Evolutionary conservation across 2,329 filamentous ascomycete species (phyloP), one percentile per base, ranked within the genome.

Genomic region (Fusarium floridanum): DNA sequence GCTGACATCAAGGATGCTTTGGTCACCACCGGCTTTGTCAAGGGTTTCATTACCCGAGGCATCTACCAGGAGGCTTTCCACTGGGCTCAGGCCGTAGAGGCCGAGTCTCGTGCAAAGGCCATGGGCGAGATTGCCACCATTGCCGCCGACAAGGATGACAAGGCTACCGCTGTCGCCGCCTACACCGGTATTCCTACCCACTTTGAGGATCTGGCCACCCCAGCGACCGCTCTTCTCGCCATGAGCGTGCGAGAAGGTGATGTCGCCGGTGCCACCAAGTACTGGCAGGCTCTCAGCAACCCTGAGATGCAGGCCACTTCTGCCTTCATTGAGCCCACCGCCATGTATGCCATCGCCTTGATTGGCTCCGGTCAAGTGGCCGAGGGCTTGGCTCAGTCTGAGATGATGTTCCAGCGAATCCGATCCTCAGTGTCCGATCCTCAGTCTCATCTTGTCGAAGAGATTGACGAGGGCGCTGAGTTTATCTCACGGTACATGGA

Each of bases 321-420:
- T 64, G 86, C 91, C 36, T 92, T 97, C 82, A 93, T 98, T 72
- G 95, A 98, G 84, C 94, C 95, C 27, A 93, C 95, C 14, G 91
- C 94, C 67, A 98, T 98, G 95, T 98, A 96, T 79, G 91, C 94
- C 16, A 91, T 97, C 67, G 94, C 95, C 57, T 87, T 98, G 82
- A 93, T 98, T 80, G 93, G 94, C 64, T 94, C 94, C 72, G 95
- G 95, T 48, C 92, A 95, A 79, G 90, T 95, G 59, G 91, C 92
- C n/a, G 94, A 96, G 80, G 97, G 93, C 60, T 84, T 98, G 68
- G 86, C 88, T 14, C 91, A 97, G 81, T 92, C 94, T 11, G 94
- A 97, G 77, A 87, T 91, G 79, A 97, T 98, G 94, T 97, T 98
- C 83, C 87, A 92, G 80, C 92, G 93, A 70, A 95, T 98, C 76